These are phyloP conservation scores for Entomortierella lignicola DNA, from an alignment of 192 early-diverging fungal genomes.

Conservation along the genomic window DNA sequence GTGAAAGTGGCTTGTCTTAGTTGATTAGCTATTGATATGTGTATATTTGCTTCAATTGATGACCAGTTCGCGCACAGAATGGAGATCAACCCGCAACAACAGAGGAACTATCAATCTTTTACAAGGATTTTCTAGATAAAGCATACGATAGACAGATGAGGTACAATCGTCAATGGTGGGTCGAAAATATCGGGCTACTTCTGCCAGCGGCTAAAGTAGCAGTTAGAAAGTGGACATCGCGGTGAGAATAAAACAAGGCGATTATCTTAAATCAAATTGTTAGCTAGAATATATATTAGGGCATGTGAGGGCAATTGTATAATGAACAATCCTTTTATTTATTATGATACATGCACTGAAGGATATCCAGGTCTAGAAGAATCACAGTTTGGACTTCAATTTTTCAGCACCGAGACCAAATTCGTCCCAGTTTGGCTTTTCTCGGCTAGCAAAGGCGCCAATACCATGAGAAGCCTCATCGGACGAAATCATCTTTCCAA, in stretches of 20 bases:
- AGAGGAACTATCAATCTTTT: conserved; percentile 66
- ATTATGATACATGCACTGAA: background rate
- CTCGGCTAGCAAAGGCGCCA: conserved; percentile 60
- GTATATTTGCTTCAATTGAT: background rate
- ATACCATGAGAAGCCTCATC: conserved; percentile 72
- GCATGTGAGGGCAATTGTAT: too few species aligned
- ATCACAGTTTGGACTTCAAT: conserved; percentile 40
- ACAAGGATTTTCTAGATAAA: conserved; percentile 69
- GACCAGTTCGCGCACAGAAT: conserved; percentile 55
- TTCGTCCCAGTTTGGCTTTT: conserved; percentile 65
- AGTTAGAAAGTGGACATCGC: conserved; percentile 40
- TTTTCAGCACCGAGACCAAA: conserved; percentile 48
- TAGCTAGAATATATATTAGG: too few species aligned
- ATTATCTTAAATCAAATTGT: too few species aligned
- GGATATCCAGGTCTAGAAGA: background rate
- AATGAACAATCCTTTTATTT: background rate
- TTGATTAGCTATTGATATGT: too few species aligned
- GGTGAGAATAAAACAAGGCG: background rate
- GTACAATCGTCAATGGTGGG: conserved; percentile 70
- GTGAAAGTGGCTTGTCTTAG: too few species aligned
- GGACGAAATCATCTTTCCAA: conserved; percentile 67
- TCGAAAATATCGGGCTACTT: conserved; percentile 59
- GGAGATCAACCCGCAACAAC: conserved; percentile 58
- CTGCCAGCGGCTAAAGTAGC: conserved; percentile 63
- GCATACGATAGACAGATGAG: conserved; percentile 68